A percentile compares a stretch with the other conserved stretches of the same genome.
These are phyloP conservation scores for Pyrus pyrifolia DNA, from an alignment of 306 rosid species.

Conservation along the genomic window DNA sequence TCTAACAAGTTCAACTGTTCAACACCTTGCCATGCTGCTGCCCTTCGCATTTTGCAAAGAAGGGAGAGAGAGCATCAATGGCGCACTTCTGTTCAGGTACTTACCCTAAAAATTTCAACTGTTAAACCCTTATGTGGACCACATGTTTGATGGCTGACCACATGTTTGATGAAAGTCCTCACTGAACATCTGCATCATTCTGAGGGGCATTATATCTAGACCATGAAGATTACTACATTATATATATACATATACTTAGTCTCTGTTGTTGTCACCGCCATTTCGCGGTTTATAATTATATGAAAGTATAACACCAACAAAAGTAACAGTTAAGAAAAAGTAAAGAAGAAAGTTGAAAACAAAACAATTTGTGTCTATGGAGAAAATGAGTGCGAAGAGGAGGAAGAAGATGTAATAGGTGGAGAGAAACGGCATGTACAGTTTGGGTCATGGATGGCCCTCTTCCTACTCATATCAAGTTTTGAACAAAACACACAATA, in stretches of 20 bases:
- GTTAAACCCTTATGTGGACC: background rate
- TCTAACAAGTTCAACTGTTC: background rate
- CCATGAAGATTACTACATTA: background rate
- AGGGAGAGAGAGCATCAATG: background rate
- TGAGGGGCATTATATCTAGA: slow-evolving; percentile 2
- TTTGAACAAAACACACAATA: slow-evolving; percentile 74
- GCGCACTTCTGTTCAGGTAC: background rate
- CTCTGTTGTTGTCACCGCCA: background rate
- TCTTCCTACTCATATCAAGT: slow-evolving; percentile 37
- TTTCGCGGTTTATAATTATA: slow-evolving; percentile 7
- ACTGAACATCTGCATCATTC: background rate
- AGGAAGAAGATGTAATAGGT: slow-evolving; percentile 37
- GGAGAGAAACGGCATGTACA: slow-evolving; percentile 46
- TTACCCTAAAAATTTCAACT: background rate
- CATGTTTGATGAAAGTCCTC: slow-evolving; percentile 32
- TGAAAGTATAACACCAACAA: background rate
- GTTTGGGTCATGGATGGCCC: slow-evolving; percentile 45
- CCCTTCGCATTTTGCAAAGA: background rate
- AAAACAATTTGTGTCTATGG: background rate
- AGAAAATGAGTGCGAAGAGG: slow-evolving; percentile 35
- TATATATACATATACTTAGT: background rate
- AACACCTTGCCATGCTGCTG: background rate
- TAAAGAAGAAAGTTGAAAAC: background rate
- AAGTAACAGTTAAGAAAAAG: background rate
- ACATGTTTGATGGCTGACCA: background rate